A percentile compares a stretch with the other conserved stretches of the same genome.
phyloP scores from a whole-genome alignment of 2,329 filamentous ascomycete genomes.

The Aspergillus aculeatinus region DNA sequence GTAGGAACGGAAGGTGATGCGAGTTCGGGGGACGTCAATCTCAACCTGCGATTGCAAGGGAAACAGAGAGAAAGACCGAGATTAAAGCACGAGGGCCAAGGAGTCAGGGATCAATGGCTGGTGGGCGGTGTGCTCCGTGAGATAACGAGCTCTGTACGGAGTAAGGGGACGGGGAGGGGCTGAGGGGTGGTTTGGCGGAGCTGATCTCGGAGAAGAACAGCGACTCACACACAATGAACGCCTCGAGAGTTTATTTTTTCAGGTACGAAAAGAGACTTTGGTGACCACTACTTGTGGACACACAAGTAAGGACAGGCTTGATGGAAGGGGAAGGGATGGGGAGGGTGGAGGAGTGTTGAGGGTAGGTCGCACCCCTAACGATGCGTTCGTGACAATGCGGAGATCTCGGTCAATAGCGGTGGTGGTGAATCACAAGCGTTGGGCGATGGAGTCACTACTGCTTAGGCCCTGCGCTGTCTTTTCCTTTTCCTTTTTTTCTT shows the following conservation, averaged over 20 bases:
- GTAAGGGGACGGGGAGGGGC: slow-evolving; percentile 39
- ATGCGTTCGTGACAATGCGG: slow-evolving; percentile 31
- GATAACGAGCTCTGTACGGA: slow-evolving; percentile 35
- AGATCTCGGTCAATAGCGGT: slow-evolving; percentile 29
- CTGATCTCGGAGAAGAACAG: slow-evolving; percentile 28
- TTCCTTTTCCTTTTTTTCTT: not conserved
- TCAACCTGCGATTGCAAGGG: slow-evolving; percentile 14
- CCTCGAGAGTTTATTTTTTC: slow-evolving; percentile 31
- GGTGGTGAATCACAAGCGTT: slow-evolving; percentile 25
- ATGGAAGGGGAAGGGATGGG: not conserved
- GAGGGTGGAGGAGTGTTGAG: slow-evolving; percentile 10
- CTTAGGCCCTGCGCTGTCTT: slow-evolving; percentile 16
- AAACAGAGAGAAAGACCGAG: slow-evolving; percentile 12
- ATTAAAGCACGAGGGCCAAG: slow-evolving; percentile 18
- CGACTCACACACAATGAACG: slow-evolving; percentile 42
- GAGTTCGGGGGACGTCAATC: slow-evolving; percentile 8
- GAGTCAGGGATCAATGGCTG: slow-evolving; percentile 16
- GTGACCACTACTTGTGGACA: slow-evolving; percentile 9
- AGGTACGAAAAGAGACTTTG: slow-evolving; percentile 12
- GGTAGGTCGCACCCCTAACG: slow-evolving; percentile 13
- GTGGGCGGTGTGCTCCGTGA: slow-evolving; percentile 34
- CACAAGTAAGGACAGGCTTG: slow-evolving; percentile 24
- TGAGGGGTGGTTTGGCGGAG: slow-evolving; percentile 35
- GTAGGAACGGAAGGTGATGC: slow-evolving; percentile 12
- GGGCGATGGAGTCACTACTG: slow-evolving; percentile 9